Base-by-base conservation (phyloP, 2,329 filamentous ascomycete species). In the Sarocladiaceae sp. region DNA sequence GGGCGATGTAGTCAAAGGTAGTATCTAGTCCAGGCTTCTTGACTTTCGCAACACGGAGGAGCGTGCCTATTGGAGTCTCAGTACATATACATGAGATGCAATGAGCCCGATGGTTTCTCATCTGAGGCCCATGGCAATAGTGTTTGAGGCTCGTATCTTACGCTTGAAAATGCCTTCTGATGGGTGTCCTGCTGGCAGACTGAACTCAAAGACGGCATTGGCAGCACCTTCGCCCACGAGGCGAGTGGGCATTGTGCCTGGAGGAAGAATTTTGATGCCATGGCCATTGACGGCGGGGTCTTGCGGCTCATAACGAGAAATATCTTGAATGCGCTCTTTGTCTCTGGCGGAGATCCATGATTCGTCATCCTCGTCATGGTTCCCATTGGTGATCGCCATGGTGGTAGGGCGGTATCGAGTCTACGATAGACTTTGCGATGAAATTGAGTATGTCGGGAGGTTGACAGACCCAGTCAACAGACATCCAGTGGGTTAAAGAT, bases 191-290 rank as follows among this genome's bases (percentile, higher is more conserved):
- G 67, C 60, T 4, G 71, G 67, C 18, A 75, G 55, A 42, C 72
- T 70, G 52, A 88, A 75, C 58, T 78, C 77, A 62, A 88, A 91
- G 56, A 92, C 85, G 50, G 86, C 78, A 65, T 94, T 93, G 51
- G 89, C 88, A 22, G 87, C 84, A 22, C 88, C 89, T 66, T 94
- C 88, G 23, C 77, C 79, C 20, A 83, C 67, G 53, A 81, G 71
- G 50, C 66, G 64, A 49, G 68, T 56, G 13, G 68, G 66, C 23
- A 60, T 64, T 35, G 66, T 63, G 26, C 66, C 67, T 40, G 54
- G 56, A 23, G 69, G 68, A 5, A 71, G 63, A 18, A 60, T 60
- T 55, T 64, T 69, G 52, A 70, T 54, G 28, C 50, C 54, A 44
- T 52, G 40, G 18, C 51, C 33, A 35, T 39, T 18, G 29, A 26